Base-by-base conservation (phyloP, 2,329 filamentous ascomycete species). In the Thermothelomyces thermophilus region DNA sequence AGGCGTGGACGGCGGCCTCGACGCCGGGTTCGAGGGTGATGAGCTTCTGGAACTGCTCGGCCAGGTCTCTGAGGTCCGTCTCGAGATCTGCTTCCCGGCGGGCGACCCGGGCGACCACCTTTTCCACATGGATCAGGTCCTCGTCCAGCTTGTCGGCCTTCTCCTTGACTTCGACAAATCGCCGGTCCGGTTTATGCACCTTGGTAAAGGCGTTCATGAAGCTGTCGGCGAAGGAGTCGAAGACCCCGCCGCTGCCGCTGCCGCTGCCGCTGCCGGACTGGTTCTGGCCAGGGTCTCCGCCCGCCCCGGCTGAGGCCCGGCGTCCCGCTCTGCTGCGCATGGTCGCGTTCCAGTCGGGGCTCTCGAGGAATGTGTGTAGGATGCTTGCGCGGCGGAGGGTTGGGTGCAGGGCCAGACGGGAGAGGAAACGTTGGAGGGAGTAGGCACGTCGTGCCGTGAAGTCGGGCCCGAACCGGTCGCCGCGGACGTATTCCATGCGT, bases 171-270 rank as follows among this genome's bases (percentile, higher is more conserved):
- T 97, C 91, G 57, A 94, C 84, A 67, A 98, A 98, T 28, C 93
- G 86, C 60, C 87, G 86, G 68, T 98, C 93, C 6, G 90, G 87
- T 67, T 94, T 95, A 73, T 97, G 87, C 1, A 95, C 85, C 68
- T 97, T 98, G 41, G 87, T 90, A 63, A 98, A 98, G 34, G 90
- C 91, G 65, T 97, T 97, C 68, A 98, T 86, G 64, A 97, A 94
- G 31, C 87, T 94, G 66, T 98, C 93, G 35, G 93, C 89, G 64
- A 97, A 89, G 61, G 87, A 90, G 65, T 98, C 93, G 60, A 98
- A 93, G 37, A 97, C 88, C 34, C 90, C 84, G 11, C 77, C 76
- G 22, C 75, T 75, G 10, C 70, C 75, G 11, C 70, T 66, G 6
- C 22, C 10, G 35, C 10, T 40, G 37, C 44, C 37, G 43, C 16